Evolutionary conservation across 371 early-diverging fungal species (phyloP).

Genomic region (Syncephalastrum racemosum): DNA sequence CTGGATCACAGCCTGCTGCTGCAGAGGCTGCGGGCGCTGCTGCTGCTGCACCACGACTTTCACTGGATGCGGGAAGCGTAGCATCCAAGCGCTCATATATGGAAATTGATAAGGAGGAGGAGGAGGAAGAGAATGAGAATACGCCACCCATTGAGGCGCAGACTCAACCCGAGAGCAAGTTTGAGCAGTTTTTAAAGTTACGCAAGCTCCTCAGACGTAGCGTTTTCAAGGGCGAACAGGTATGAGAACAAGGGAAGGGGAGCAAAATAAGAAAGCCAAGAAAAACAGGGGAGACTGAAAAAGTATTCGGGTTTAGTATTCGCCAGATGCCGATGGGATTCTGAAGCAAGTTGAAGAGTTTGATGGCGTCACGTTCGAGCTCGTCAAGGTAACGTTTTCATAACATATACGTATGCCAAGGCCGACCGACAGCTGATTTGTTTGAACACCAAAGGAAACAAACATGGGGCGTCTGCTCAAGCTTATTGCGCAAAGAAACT

Average conservation of each 20-base stretch:
- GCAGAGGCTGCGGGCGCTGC: background rate
- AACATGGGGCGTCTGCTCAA: conserved; percentile 50
- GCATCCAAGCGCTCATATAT: background rate
- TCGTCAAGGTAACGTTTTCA: conserved; percentile 36
- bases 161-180: conserved; percentile 7
- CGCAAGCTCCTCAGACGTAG: conserved; percentile 38
- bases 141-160: too few species aligned
- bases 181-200: conserved; percentile 26
- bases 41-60: conserved; percentile 3
- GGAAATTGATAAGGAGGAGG: conserved; percentile 11
- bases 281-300: background rate
- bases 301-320: conserved; percentile 15
- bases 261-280: conserved; percentile 2
- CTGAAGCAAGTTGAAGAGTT: conserved; percentile 47
- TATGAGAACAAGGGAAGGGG: conserved; percentile 5
- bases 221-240: conserved; percentile 43
- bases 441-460: conserved; percentile 36
- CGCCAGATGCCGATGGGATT: conserved; percentile 32
- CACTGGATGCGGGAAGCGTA: background rate
- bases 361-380: conserved; percentile 39
- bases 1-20: conserved; percentile 5
- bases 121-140: background rate
- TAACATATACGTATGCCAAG: too few species aligned
- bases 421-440: background rate
- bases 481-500: conserved; percentile 33